These are phyloP conservation scores for Candida tammaniensis DNA, from an alignment of 805 yeast species.

Conservation along the genomic window DNA sequence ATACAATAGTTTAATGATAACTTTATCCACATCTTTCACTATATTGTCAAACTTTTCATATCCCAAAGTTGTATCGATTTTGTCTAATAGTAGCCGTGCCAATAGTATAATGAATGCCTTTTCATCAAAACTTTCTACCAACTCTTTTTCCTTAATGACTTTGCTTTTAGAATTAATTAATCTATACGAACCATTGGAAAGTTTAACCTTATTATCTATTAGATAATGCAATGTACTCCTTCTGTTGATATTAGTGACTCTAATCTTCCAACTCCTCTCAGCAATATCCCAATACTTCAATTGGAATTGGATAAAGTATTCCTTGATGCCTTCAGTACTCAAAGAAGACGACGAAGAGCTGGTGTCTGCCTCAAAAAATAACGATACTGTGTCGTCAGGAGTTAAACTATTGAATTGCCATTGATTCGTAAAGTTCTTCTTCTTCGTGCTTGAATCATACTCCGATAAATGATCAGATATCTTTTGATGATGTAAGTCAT, in stretches of 20 bases:
- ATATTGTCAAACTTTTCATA: constrained; percentile 29
- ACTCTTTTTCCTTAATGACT: constrained; percentile 23
- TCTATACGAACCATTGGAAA: constrained; percentile 14
- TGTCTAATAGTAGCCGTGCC: constrained; percentile 30
- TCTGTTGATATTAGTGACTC: constrained; percentile 29
- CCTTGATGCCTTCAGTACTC: constrained; percentile 16
- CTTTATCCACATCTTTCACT: constrained; percentile 23
- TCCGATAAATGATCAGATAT: constrained; percentile 31
- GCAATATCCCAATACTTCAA: constrained; percentile 26
- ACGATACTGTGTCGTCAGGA: constrained; percentile 21
- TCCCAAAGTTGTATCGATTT: constrained; percentile 33
- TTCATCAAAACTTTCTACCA: constrained; percentile 32
- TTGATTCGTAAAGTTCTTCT: constrained; percentile 34
- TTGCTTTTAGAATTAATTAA: constrained; percentile 17
- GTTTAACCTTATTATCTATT: constrained; percentile 14
- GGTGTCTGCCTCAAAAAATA: constrained; percentile 34
- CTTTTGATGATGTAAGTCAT: constrained; percentile 22
- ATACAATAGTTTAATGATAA: constrained; percentile 23
- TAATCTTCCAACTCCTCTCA: constrained; percentile 19
- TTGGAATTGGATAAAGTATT: constrained; percentile 32
- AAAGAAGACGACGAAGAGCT: constrained; percentile 19
- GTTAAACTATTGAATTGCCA: constrained; percentile 31
- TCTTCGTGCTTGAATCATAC: constrained; percentile 31
- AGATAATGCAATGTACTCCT: constrained; percentile 25
- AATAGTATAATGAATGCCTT: constrained; percentile 28